Base-by-base conservation (phyloP, 805 yeast species). In the Candida mattraensis region DNA sequence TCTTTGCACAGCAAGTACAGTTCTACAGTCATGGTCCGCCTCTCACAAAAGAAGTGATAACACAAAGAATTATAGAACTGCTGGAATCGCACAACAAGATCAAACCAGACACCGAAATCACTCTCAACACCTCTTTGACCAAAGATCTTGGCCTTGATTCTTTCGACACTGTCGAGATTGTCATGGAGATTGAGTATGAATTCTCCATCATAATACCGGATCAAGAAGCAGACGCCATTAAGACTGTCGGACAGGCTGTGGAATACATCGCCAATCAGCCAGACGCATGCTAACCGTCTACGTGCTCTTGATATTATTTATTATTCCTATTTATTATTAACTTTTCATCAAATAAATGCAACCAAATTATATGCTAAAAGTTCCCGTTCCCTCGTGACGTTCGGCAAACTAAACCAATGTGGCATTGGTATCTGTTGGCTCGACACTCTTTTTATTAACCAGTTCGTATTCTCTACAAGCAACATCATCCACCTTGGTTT, bases 201-300 rank as follows among this genome's bases (percentile, higher is more conserved):
- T 79, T 79, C 51, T 87, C 86, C 54, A 76, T 87, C 58, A 85
- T 83, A 61, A 78, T 86, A 58, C 87, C 94, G 23, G 96, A 87
- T 68, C 81, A 84, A 61, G 86, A 87, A 53, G 93, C 96, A 37
- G 97, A 91, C 61, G 89, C 84, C 60, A 81, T 93, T 64, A 87
- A 84, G 70, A 86, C 95, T 38, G 93, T 93, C 48, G 88, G 87
- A 51, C 95, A 89, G 69, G 95, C 96, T 42, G 77, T 89, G 46
- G 87, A 88, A 56, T 87, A 87, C 69, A 85, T 91, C 51, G 72
- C 76, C 45, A 75, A 80, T 51, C 84, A 83, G 64, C 74, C 79
- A 24, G 73, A 61, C 46, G 64, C 67, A 8, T 57, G 63, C 45
- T 63, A 15, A 18, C 16, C 15, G 11, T 9, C 14, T 14, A 6